These are phyloP conservation scores for Neospermospora avenae DNA, from an alignment of 2,329 filamentous ascomycete species.

Conservation along the genomic window DNA sequence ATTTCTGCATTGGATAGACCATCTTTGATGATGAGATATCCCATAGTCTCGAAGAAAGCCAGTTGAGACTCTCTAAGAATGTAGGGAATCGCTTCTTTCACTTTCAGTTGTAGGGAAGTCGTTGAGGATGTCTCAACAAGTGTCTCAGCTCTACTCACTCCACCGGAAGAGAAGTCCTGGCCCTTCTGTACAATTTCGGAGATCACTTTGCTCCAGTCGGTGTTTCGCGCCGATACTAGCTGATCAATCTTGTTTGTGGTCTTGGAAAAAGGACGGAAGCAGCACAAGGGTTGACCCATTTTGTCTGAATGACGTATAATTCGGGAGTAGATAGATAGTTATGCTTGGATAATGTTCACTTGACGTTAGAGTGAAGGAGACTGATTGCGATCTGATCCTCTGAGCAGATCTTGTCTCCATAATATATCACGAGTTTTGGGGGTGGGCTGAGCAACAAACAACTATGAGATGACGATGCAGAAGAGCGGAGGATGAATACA, in stretches of 20 bases:
- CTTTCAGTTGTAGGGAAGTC: neutral
- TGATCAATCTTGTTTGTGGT: neutral
- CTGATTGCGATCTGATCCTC: neutral
- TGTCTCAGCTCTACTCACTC: neutral
- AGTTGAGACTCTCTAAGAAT: neutral
- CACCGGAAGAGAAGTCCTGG: neutral
- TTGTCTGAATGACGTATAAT: neutral
- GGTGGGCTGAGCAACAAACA: neutral
- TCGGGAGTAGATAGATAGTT: neutral
- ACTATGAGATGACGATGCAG: neutral
- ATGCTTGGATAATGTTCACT: neutral
- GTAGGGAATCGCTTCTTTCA: neutral
- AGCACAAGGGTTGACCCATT: slow-evolving; percentile 1
- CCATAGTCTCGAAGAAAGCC: slow-evolving; percentile 30
- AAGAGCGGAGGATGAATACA: neutral
- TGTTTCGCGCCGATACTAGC: neutral
- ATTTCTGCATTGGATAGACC: slow-evolving; percentile 29
- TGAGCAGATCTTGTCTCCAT: neutral
- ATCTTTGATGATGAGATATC: slow-evolving; percentile 32
- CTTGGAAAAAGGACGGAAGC: neutral
- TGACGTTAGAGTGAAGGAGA: neutral
- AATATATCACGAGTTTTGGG: neutral
- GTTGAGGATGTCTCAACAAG: neutral
- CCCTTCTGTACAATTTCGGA: neutral
- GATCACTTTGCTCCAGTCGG: neutral